phyloP scores from a whole-genome alignment of 176 grass and related monocot species.

The Leersia perrieri region DNA sequence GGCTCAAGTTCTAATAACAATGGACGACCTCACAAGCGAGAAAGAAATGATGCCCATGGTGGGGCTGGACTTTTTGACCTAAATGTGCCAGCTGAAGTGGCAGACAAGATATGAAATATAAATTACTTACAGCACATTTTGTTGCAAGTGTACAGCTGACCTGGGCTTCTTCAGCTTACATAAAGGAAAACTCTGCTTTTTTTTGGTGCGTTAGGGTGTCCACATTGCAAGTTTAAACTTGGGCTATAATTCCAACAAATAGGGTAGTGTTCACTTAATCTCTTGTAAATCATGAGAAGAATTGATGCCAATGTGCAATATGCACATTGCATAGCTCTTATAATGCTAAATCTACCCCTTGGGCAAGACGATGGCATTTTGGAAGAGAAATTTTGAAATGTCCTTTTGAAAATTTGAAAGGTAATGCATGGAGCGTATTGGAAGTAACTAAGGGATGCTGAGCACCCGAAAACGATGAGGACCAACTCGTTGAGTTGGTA shows the following conservation, averaged over 20 bases:
- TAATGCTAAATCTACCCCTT: conserved; percentile 34
- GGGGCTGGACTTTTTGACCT: conserved; percentile 74
- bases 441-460: background rate
- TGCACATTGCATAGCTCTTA: conserved; percentile 27
- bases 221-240: conserved; percentile 7
- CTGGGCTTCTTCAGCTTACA: conserved; percentile 45
- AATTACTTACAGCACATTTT: conserved; percentile 31
- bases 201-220: conserved; percentile 34
- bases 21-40: conserved; percentile 57
- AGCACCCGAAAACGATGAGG: background rate
- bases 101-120: conserved; percentile 49
- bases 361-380: conserved; percentile 24
- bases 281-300: conserved; percentile 34
- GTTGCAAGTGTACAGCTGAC: conserved; percentile 63
- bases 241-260: conserved; percentile 36
- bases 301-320: conserved; percentile 28
- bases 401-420: background rate
- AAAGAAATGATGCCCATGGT: conserved; percentile 42
- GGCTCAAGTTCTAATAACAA: conserved; percentile 78
- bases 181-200: conserved; percentile 48
- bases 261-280: conserved; percentile 44
- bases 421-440: conserved; percentile 19
- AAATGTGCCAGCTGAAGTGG: conserved; percentile 72
- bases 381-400: conserved; percentile 14
- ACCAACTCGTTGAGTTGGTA: background rate